Evolutionary conservation across 257 asterid species (phyloP).

Genomic region (Gardenia jasminoides): DNA sequence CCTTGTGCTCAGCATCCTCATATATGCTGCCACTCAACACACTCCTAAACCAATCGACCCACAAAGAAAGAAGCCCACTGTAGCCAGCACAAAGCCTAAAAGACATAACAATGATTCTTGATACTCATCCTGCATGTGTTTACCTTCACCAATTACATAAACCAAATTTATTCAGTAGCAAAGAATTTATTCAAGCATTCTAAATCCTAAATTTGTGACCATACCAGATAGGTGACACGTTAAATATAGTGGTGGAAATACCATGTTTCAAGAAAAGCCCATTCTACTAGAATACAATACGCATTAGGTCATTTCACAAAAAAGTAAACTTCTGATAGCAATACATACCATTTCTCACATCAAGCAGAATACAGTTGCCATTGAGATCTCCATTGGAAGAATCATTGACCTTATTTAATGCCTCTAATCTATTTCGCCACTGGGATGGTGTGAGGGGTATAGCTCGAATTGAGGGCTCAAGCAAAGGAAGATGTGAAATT

Average conservation of each 20-base stretch:
- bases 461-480: constrained; percentile 77
- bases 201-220: background rate
- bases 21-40: background rate
- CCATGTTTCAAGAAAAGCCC: background rate
- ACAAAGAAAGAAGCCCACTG: background rate
- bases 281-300: background rate
- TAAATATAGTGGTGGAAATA: background rate
- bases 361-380: constrained; percentile 59
- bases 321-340: constrained; percentile 12
- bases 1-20: background rate
- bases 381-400: constrained; percentile 26
- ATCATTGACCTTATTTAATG: constrained; percentile 36
- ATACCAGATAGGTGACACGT: background rate
- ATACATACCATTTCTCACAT: constrained; percentile 82
- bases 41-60: background rate
- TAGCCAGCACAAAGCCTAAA: background rate
- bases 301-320: background rate
- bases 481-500: constrained; percentile 85
- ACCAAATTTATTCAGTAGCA: background rate
- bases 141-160: too few relatives aligned
- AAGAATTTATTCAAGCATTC: too few relatives aligned
- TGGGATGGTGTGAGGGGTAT: constrained; percentile 81
- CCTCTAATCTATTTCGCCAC: constrained; percentile 77
- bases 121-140: too few relatives aligned
- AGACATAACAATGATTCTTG: background rate